Base-by-base conservation (phyloP, 208 protist genomes). In the Trypanosoma cruzi region DNA sequence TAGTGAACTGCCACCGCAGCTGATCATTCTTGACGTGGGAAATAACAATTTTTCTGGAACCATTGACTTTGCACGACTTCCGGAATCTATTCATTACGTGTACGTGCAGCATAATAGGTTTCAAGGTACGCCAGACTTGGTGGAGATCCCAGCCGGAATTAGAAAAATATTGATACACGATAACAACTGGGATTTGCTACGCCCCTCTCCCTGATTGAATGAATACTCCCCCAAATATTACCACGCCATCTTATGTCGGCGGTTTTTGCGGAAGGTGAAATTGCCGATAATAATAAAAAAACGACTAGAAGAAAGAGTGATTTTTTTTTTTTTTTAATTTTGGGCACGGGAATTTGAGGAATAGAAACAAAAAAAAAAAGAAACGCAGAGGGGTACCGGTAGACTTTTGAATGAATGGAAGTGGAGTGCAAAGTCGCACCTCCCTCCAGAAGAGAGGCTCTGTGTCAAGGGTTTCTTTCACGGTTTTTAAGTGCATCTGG, bases 181-280 rank as follows among this genome's bases (percentile, higher is more conserved):
- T 52, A 86, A 86, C 68, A 78, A 83, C 61, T 86, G 81, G 81
- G 77, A 81, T 26, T 82, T 60, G n/a, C 56, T 62, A 24, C 18
- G 83, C 42, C 81, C 81, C 14, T 2, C 61, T 1, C 24, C 48
- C 8, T 71, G 26, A 32, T 24, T 8, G 22, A 6, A 52, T n/a
- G 16, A 3, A 52, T n/a, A 52, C 2, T 44, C 40, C 40, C 10
- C 3, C 10, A 44, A 40, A 4, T 1, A 36, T 18, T 44, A 56
- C 48, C 65, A 36, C 2, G 29, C n/a, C n/a, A n/a, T n/a, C n/a
- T n/a, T n/a, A n/a, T n/a, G n/a, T n/a, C n/a, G n/a, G n/a, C n/a
- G n/a, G n/a, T n/a, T n/a, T n/a, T n/a, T n/a, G n/a, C n/a, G n/a
- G n/a, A n/a, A n/a, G n/a, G n/a, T n/a, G n/a, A n/a, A n/a, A n/a